phyloP scores from a whole-genome alignment of 1,284 basidiomycete species.

The Puccinia horiana region DNA sequence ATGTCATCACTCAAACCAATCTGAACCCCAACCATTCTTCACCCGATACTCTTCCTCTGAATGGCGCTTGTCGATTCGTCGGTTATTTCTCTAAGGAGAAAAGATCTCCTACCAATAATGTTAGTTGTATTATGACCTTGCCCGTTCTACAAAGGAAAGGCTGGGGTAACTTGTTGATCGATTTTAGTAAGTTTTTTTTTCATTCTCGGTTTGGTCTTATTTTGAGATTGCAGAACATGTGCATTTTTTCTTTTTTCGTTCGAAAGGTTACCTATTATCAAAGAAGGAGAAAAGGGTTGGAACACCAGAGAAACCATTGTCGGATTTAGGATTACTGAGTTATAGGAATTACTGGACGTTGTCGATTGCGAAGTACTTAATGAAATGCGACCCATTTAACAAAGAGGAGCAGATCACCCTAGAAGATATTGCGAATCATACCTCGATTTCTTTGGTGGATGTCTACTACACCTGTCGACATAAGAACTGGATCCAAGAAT shows the following conservation, averaged over 20 bases:
- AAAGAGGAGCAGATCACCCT: conserved; percentile 37
- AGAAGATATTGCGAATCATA: conserved; percentile 43
- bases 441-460: conserved; percentile 35
- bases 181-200: conserved; percentile 76
- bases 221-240: conserved; percentile 23
- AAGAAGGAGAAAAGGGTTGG: conserved; percentile 87
- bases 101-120: conserved; percentile 89
- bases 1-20: conserved; percentile 80
- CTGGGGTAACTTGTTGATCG: conserved; percentile 92
- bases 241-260: background rate
- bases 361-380: conserved; percentile 79
- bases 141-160: conserved; percentile 91
- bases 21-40: background rate
- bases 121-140: conserved; percentile 99
- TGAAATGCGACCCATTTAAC: background rate
- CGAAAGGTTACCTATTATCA: conserved; percentile 84
- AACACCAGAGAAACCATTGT: conserved; percentile 89
- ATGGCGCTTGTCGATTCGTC: conserved; percentile 86
- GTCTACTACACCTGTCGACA: conserved; percentile 45
- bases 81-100: conserved; percentile 99
- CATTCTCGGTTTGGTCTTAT: conserved; percentile 1
- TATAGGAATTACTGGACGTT: conserved; percentile 96
- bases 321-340: conserved; percentile 80
- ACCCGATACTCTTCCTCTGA: conserved; percentile 54
- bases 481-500: conserved; percentile 32